Evolutionary conservation across 2,329 filamentous ascomycete species (phyloP), one percentile per base, ranked within the genome.

Genomic region (Chaetoscypha palmicola): DNA sequence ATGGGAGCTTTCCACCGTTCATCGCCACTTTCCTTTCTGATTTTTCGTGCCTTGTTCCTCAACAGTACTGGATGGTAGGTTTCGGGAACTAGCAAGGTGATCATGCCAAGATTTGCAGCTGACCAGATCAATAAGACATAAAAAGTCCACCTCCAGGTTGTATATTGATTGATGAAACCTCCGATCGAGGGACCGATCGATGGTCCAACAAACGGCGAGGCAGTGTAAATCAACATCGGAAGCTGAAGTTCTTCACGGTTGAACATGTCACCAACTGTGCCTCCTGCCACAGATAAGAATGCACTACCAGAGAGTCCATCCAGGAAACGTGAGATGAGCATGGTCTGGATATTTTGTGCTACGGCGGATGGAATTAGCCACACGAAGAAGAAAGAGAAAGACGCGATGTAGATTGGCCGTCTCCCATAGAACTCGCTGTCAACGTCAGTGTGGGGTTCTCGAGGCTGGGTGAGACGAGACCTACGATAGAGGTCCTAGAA

Each of bases 251-350:
- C 73, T 45, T 79, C 66, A 34, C 72, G 72, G 7, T 67, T 65
- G 58, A 91, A 91, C 48, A 90, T 65, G 58, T 94, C 88, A 28
- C 86, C 83, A 10, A 94, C 85, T 0, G 86, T 94, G 11, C 88
- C 86, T 26, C 86, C 88, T 0, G 86, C 83, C 2, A 94, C 86
- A 50, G 73, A 74, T 43, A 84, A 62, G 52, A 83, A 83, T 2
- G 78, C 74, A 49, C 74, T 78, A 2, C 84, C 84, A n/a, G n/a
- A n/a, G n/a, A n/a, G n/a, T n/a, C n/a, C n/a, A n/a, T n/a, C n/a
- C n/a, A n/a, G n/a, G 62, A 94, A 94, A 4, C 89, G 79, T 10
- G 74, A 72, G 9, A 92, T 67, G 41, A 94, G 66, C 69, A 92
- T 77, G 7, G 86, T 91, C 52, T 77, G 67, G n/a, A 89, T 83